Conservation (phyloP, 768 basidiomycete genomes). For the Daedaleopsis nitida region DNA sequence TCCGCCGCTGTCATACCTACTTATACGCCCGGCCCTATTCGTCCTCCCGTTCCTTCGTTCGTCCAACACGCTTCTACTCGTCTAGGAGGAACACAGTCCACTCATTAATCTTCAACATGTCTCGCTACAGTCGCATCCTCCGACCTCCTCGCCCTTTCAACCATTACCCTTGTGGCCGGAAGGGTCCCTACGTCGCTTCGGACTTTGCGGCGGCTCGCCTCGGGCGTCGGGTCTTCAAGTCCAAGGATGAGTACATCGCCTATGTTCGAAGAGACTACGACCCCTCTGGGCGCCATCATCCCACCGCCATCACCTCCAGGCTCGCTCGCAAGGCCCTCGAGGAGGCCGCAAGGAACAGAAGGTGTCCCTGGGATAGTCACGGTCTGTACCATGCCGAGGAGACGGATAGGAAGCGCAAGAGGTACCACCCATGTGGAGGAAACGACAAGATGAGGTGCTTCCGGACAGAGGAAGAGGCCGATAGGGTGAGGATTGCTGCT, state of each 20-base stretch:
- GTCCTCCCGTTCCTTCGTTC: no score
- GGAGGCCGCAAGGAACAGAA: background rate
- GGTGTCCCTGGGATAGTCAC: background rate
- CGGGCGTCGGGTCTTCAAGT: background rate
- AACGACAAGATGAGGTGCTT: no score
- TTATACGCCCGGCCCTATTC: no score
- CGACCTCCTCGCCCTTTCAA: background rate
- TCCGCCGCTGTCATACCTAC: no score
- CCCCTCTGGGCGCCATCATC: conserved; percentile 1
- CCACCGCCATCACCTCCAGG: background rate
- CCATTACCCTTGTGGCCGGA: background rate
- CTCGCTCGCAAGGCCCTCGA: background rate
- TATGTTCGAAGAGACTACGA: conserved; percentile 3
- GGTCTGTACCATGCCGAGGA: background rate
- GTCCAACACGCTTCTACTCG: no score
- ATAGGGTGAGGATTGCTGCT: no score
- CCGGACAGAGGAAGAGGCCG: no score
- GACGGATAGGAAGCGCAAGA: no score
- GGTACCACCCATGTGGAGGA: no score
- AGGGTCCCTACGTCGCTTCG: conserved; percentile 1
- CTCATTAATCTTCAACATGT: no score
- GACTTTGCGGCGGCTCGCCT: conserved; percentile 4
- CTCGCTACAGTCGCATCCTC: no score
- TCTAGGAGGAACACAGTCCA: no score
- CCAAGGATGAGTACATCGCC: background rate